Percentiles rank a stretch among this genome's conserved stretches.
phyloP scores from a whole-genome alignment of 805 yeast genomes.

The Middelhovenomyces tepae region DNA sequence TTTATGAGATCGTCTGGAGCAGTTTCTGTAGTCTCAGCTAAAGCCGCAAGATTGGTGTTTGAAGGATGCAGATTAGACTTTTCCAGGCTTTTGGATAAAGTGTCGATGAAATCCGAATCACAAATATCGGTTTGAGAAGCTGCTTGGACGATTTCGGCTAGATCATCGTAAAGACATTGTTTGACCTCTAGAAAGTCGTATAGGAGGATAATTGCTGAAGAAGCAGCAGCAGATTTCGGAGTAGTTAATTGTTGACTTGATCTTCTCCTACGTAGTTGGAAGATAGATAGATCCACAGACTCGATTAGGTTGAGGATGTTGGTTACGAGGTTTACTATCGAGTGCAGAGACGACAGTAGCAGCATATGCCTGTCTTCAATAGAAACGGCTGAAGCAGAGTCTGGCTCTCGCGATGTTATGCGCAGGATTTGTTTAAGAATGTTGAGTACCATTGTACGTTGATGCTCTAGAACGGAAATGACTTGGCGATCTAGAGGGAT shows the following conservation, averaged over 20 bases:
- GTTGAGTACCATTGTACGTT: constrained; percentile 6
- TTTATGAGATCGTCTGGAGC: constrained; percentile 1
- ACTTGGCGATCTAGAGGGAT: constrained; percentile 11
- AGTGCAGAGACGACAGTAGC: constrained; percentile 11
- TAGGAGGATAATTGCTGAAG: constrained; percentile 27
- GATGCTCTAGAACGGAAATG: constrained; percentile 11
- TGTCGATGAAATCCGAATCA: constrained; percentile 13
- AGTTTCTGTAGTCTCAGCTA: neutral
- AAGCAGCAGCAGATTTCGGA: constrained; percentile 5
- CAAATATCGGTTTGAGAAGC: constrained; percentile 11
- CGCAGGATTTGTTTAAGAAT: constrained; percentile 5
- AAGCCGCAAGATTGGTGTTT: neutral
- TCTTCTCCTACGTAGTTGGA: constrained; percentile 12
- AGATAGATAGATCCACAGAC: constrained; percentile 19
- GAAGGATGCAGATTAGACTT: constrained; percentile 5
- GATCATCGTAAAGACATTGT: constrained; percentile 49
- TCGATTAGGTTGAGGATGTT: constrained; percentile 31
- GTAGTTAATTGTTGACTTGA: constrained; percentile 5
- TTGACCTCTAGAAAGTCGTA: constrained; percentile 63
- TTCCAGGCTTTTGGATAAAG: constrained; percentile 13
- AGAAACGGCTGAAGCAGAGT: constrained; percentile 6
- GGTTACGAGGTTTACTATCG: constrained; percentile 11
- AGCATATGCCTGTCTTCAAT: constrained; percentile 12
- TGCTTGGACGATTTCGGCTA: constrained; percentile 9
- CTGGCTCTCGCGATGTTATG: constrained; percentile 4